These are phyloP conservation scores for Penicillium griseofulvum DNA, from an alignment of 2,329 filamentous ascomycete species.

Conservation along the genomic window DNA sequence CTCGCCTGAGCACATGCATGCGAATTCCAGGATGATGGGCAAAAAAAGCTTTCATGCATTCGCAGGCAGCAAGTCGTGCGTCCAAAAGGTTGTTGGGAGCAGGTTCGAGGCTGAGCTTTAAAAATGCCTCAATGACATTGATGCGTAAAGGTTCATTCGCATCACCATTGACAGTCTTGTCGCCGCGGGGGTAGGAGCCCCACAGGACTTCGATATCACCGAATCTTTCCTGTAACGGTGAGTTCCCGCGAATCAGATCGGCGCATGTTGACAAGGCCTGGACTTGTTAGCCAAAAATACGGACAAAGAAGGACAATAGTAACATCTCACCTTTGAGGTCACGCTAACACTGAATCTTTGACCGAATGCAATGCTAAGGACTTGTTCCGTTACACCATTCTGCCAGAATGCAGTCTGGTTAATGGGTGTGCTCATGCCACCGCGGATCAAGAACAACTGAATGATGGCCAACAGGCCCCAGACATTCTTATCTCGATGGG, in stretches of 20 bases:
- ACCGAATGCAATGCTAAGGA: constrained; percentile 80
- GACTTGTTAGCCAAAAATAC: constrained; percentile 11
- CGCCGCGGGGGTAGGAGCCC: constrained; percentile 24
- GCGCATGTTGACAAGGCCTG: constrained; percentile 80
- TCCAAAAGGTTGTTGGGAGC: constrained; percentile 69
- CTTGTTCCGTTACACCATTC: constrained; percentile 72
- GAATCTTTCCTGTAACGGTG: constrained; percentile 79
- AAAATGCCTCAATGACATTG: constrained; percentile 89
- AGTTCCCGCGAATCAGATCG: constrained; percentile 81
- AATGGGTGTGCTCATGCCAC: constrained; percentile 73
- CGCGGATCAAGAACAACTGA: constrained; percentile 76
- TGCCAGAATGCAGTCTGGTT: constrained; percentile 88
- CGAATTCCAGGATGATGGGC: constrained; percentile 76
- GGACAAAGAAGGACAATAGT: not conserved
- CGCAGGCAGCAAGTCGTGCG: constrained; percentile 77
- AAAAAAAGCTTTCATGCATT: constrained; percentile 92
- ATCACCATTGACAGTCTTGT: constrained; percentile 35
- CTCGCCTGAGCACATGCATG: constrained; percentile 79
- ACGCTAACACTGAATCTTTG: constrained; percentile 70
- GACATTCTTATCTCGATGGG: constrained; percentile 81
- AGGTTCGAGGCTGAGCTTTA: constrained; percentile 75
- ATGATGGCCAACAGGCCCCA: constrained; percentile 87
- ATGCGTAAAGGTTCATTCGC: constrained; percentile 59
- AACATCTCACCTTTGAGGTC: constrained; percentile 66
- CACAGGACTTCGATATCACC: constrained; percentile 74